Evolutionary conservation across 306 rosid species (phyloP).

Genomic region (Cucurbita pepo): DNA sequence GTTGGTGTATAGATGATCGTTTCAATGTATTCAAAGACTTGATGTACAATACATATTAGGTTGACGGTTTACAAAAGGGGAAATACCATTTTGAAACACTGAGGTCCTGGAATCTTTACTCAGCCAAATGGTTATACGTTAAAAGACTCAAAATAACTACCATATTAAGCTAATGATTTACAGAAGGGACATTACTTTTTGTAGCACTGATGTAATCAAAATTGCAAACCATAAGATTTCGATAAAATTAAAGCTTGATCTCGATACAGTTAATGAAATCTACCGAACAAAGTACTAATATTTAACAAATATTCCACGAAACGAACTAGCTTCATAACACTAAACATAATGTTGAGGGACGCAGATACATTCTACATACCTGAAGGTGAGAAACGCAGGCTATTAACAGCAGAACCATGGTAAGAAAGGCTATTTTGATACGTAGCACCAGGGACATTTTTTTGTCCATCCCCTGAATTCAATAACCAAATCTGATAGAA

Average conservation of each 20-base stretch:
- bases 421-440: constrained; percentile 56
- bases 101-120: not conserved
- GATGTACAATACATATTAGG: not conserved
- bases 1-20: no score
- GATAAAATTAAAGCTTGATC: not conserved
- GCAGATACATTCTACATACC: constrained; percentile 23
- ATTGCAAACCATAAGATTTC: not conserved
- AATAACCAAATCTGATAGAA: constrained; percentile 60
- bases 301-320: not conserved
- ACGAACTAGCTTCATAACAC: not conserved
- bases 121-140: not conserved
- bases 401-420: constrained; percentile 72
- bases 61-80: not conserved
- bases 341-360: not conserved
- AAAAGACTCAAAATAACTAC: not conserved
- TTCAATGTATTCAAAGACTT: no score
- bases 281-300: not conserved
- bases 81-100: not conserved
- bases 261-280: not conserved
- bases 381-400: constrained; percentile 65
- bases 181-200: not conserved
- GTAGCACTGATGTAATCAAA: not conserved
- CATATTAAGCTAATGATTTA: not conserved
- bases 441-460: constrained; percentile 49
- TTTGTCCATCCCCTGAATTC: constrained; percentile 28